phyloP scores from a whole-genome alignment of 139 green algal species.

The Yamagishiella unicocca region DNA sequence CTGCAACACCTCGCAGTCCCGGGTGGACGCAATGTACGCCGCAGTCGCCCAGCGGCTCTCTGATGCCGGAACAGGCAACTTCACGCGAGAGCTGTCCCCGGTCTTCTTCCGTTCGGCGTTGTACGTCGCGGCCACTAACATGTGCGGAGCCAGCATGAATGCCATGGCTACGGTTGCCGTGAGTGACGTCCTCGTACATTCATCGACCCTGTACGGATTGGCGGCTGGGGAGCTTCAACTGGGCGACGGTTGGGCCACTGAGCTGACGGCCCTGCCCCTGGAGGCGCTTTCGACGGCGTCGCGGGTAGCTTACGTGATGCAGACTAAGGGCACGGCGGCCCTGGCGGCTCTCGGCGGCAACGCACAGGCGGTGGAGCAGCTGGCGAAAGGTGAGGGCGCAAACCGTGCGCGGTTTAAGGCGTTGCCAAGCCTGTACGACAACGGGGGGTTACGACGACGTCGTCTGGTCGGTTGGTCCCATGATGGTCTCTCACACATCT shows the following conservation, averaged over 20 bases:
- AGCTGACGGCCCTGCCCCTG: neutral
- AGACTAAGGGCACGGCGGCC: neutral
- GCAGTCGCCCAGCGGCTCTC: neutral
- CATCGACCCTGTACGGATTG: too few species aligned
- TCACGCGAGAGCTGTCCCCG: too few species aligned
- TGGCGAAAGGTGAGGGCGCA: neutral
- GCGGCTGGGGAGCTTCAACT: neutral
- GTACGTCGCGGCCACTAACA: neutral
- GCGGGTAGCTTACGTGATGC: slow-evolving; percentile 3
- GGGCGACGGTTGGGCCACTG: neutral
- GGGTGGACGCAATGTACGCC: neutral
- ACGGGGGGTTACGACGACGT: too few species aligned
- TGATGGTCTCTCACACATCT: neutral
- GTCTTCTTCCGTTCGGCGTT: too few species aligned
- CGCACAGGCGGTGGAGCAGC: neutral
- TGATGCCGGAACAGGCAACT: too few species aligned
- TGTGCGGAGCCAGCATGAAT: neutral
- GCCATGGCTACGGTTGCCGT: neutral
- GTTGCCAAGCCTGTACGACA: too few species aligned
- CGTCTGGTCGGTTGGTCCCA: too few species aligned
- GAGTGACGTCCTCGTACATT: too few species aligned
- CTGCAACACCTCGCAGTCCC: neutral
- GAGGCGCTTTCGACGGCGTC: neutral
- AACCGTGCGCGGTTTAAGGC: too few species aligned
- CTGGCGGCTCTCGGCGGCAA: neutral